phyloP scores from a whole-genome alignment of 495 filamentous ascomycete genomes.

The Astrothelium macrocarpum region DNA sequence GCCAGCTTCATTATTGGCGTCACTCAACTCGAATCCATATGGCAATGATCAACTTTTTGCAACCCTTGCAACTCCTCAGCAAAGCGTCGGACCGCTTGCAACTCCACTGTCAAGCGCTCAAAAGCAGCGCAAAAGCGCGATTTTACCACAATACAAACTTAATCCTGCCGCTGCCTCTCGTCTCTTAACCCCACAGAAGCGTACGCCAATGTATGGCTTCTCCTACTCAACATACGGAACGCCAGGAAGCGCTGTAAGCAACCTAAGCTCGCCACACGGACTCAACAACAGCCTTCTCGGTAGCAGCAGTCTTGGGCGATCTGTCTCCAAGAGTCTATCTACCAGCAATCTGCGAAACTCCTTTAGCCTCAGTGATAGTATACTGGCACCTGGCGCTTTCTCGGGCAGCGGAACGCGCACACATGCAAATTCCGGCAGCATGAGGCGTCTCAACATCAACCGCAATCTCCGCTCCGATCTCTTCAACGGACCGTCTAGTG shows the following conservation, averaged over 20 bases:
- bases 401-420: constrained; percentile 46
- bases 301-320: constrained; percentile 45
- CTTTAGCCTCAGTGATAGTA: constrained; percentile 65
- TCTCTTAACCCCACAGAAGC: constrained; percentile 70
- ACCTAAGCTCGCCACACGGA: constrained; percentile 56
- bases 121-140: constrained; percentile 64
- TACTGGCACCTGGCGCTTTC: constrained; percentile 78
- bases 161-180: constrained; percentile 69
- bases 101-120: constrained; percentile 69
- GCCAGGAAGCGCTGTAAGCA: constrained; percentile 59
- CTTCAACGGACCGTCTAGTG: constrained; percentile 39
- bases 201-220: constrained; percentile 67
- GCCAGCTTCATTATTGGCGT: constrained; percentile 52
- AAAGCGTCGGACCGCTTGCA: constrained; percentile 71
- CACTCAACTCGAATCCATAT: constrained; percentile 72
- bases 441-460: constrained; percentile 88
- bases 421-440: constrained; percentile 45
- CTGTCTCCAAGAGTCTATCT: constrained; percentile 53
- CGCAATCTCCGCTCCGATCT: constrained; percentile 70
- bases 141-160: constrained; percentile 79
- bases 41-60: constrained; percentile 73
- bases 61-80: constrained; percentile 51
- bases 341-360: constrained; percentile 61
- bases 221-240: constrained; percentile 82
- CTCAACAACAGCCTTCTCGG: constrained; percentile 57